Percentiles rank a stretch among this genome's conserved stretches.
These are phyloP conservation scores for Chamaecrista fasciculata DNA, from an alignment of 306 rosid species.

Conservation along the genomic window DNA sequence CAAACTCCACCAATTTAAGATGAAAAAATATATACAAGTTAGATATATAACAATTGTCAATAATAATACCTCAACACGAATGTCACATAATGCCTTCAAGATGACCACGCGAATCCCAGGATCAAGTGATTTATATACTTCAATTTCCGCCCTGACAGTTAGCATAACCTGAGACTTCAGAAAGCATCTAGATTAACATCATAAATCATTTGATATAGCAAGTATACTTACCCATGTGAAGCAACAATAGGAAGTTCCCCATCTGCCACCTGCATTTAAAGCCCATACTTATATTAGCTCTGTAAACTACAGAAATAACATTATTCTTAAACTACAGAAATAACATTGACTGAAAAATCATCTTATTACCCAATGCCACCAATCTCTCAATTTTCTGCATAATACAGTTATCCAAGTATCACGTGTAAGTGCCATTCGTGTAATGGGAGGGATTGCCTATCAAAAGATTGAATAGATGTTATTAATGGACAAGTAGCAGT, in stretches of 20 bases:
- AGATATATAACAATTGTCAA: constrained; percentile 15
- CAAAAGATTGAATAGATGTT: constrained; percentile 25
- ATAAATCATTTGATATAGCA: constrained; percentile 24
- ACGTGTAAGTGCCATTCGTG: constrained; percentile 92
- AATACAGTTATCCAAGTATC: constrained; percentile 90
- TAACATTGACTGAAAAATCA: constrained; percentile 26
- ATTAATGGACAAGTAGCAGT: constrained; percentile 30
- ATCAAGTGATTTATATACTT: constrained; percentile 75
- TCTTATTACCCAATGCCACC: constrained; percentile 93
- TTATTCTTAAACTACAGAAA: constrained; percentile 30
- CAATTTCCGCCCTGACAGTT: constrained; percentile 67
- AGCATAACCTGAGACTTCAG: constrained; percentile 32
- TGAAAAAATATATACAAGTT: constrained; percentile 7
- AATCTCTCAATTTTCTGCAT: constrained; percentile 93
- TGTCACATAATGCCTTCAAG: constrained; percentile 92
- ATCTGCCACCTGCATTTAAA: constrained; percentile 71
- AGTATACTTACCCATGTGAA: constrained; percentile 79
- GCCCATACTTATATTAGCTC: constrained; percentile 33
- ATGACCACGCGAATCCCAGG: constrained; percentile 83
- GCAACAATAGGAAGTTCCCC: constrained; percentile 92
- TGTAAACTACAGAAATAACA: constrained; percentile 21
- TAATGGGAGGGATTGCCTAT: constrained; percentile 93
- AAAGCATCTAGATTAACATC: constrained; percentile 20
- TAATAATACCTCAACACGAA: constrained; percentile 83
- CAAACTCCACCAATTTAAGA: neutral